Evolutionary conservation across 176 grass and related monocot species (phyloP), one percentile per base, ranked within the genome.

Genomic region (Musa schizocarpa): DNA sequence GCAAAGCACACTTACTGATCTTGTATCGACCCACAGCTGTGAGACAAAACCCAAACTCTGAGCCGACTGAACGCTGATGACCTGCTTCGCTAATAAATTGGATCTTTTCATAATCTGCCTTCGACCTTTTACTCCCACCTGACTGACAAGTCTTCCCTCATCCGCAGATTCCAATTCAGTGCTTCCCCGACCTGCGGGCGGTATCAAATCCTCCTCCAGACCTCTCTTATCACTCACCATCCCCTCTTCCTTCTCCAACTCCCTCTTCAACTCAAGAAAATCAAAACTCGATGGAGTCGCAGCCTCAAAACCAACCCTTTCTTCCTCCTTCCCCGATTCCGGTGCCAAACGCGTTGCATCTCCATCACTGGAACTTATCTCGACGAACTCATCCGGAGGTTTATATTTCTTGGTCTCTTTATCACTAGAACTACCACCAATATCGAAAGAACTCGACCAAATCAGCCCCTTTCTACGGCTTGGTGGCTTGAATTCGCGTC

Each of bases 1-100:
- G 17, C 69, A 69, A 70, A 10, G 23, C 11, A 70, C 43, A 20
- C 48, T 61, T 8, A 49, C 84, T 52, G 75, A 83, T 19, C 69
- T 78, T 20, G 84, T 67, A 77, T 98, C 84, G 71, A 98, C 82
- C 94, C 94, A 98, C 24, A 98, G 86, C 83, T 98, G 90, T 55
- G 94, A 98, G 72, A 98, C 88, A 65, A 93, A 98, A 9, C 94
- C 94, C 19, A 98, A 82, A 86, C 90, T 98, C 21, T 78, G 80
- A 34, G 94, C 94, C 26, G 88, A 93, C 69, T 73, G 70, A 72
- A 98, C 78, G 74, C 94, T 93, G 74, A 98, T 78, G 63, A 98
- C 94, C 82, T 98, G 90, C 75, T 98, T 98, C 63, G 94, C 90
- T 19, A 98, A 80, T 75, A 98, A 80, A 69, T 80, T 89, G 52